These are phyloP conservation scores for Bruguiera sexangula DNA, from an alignment of 345 rosid genomes.

Conservation along the genomic window DNA sequence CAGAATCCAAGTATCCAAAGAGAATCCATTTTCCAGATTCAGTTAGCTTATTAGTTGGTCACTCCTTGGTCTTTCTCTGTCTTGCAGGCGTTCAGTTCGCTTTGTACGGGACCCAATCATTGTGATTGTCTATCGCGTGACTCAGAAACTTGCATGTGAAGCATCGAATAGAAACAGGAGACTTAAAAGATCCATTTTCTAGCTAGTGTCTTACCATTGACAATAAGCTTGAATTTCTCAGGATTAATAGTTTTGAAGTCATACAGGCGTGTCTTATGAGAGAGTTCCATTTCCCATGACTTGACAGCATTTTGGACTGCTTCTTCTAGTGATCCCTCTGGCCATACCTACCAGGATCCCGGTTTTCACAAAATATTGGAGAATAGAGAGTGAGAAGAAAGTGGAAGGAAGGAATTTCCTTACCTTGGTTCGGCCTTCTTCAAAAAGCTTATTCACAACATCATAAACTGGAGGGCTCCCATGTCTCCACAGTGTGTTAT, in stretches of 20 bases:
- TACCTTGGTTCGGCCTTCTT: slow-evolving; percentile 34
- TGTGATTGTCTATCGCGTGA: too few species aligned
- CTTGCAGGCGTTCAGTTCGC: too few species aligned
- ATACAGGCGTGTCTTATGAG: slow-evolving; percentile 61
- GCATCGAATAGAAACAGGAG: not conserved
- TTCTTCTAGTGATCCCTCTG: slow-evolving; percentile 73
- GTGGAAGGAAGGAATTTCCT: not conserved
- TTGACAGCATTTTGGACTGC: slow-evolving; percentile 72
- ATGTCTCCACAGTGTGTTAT: slow-evolving; percentile 25
- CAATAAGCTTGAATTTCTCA: slow-evolving; percentile 63
- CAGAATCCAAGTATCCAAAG: too few species aligned
- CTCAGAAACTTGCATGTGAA: not conserved
- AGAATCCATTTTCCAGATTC: too few species aligned
- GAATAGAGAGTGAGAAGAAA: not conserved
- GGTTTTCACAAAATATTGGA: not conserved
- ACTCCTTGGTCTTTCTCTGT: too few species aligned
- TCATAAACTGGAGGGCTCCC: slow-evolving; percentile 26
- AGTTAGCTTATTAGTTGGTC: too few species aligned
- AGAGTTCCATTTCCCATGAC: slow-evolving; percentile 88
- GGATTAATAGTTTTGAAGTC: slow-evolving; percentile 72
- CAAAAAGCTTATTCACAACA: slow-evolving; percentile 33
- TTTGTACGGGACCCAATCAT: too few species aligned
- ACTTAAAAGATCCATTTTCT: not conserved
- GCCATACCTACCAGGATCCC: slow-evolving; percentile 53
- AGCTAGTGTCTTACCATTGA: slow-evolving; percentile 48